Percentiles rank a stretch among this genome's conserved stretches.
phyloP scores from a whole-genome alignment of 1,284 basidiomycete genomes.

The Neonothopanus nambi region DNA sequence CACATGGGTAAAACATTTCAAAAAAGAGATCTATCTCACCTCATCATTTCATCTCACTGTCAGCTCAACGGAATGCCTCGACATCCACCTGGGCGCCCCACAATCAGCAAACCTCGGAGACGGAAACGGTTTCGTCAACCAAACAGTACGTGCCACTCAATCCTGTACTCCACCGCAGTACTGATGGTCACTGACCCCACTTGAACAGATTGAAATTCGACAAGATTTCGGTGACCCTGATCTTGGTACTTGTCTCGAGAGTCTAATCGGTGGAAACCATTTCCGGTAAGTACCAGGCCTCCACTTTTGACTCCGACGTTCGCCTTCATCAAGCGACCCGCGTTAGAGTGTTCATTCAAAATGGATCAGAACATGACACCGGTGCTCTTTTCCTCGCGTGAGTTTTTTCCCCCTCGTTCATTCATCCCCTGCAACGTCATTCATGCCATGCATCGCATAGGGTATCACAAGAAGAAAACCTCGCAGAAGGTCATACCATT shows the following conservation, averaged over 20 bases:
- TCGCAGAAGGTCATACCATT: constrained; percentile 40
- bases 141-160: neutral
- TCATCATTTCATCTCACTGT: neutral
- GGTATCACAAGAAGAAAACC: constrained; percentile 46
- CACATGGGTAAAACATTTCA: neutral
- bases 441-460: neutral
- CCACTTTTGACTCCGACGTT: too few species aligned
- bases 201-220: constrained; percentile 5
- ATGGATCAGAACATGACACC: constrained; percentile 32
- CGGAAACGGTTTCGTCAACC: constrained; percentile 14
- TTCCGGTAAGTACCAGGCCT: constrained; percentile 44
- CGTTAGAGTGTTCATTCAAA: constrained; percentile 50
- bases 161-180: too few species aligned
- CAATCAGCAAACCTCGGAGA: constrained; percentile 14
- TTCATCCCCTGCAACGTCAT: neutral
- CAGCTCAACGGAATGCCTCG: constrained; percentile 15
- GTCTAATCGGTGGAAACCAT: constrained; percentile 51
- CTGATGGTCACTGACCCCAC: too few species aligned
- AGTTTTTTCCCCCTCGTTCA: neutral
- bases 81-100: constrained; percentile 11
- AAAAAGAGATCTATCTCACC: neutral
- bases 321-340: too few species aligned
- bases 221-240: constrained; percentile 11
- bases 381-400: constrained; percentile 45
- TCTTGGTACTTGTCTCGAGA: constrained; percentile 52